phyloP scores from a whole-genome alignment of 2,329 filamentous ascomycete species.

The Cadophora malorum region DNA sequence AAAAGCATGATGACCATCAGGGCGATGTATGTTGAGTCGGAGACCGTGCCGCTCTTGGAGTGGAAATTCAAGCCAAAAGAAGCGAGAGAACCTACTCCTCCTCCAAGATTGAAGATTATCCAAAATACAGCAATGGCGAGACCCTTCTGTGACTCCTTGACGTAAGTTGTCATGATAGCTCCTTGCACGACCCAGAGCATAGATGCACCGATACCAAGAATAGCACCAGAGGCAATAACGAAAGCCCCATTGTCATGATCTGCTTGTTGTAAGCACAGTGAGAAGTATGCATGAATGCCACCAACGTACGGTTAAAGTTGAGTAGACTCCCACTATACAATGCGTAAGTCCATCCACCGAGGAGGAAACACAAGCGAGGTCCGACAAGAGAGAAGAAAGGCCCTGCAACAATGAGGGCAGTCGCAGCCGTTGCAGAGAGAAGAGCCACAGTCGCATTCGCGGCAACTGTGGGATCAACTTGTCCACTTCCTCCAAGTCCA shows the following conservation, averaged over 20 bases:
- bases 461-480: neutral
- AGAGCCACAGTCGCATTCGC: conserved; percentile 7
- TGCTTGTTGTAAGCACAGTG: neutral
- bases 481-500: conserved; percentile 5
- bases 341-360: conserved; percentile 3
- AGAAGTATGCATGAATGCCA: neutral
- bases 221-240: conserved; percentile 1
- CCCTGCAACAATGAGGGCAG: conserved; percentile 4
- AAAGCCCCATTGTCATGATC: conserved; percentile 3
- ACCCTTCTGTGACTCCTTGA: conserved; percentile 1
- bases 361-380: conserved; percentile 3
- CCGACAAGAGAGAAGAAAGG: conserved; percentile 5
- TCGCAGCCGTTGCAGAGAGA: conserved; percentile 2
- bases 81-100: neutral
- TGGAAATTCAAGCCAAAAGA: conserved; percentile 8
- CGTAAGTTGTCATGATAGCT: conserved; percentile 7
- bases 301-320: neutral
- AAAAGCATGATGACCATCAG: conserved; percentile 7
- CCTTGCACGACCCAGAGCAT: conserved; percentile 7
- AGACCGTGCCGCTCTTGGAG: neutral
- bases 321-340: neutral
- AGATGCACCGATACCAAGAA: conserved; percentile 5
- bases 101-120: conserved; percentile 4
- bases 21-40: conserved; percentile 3
- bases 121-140: neutral